Evolutionary conservation across 169 alveolate genomes (phyloP), one percentile per base, ranked within the genome.

Genomic region (Plasmodium gonderi): DNA sequence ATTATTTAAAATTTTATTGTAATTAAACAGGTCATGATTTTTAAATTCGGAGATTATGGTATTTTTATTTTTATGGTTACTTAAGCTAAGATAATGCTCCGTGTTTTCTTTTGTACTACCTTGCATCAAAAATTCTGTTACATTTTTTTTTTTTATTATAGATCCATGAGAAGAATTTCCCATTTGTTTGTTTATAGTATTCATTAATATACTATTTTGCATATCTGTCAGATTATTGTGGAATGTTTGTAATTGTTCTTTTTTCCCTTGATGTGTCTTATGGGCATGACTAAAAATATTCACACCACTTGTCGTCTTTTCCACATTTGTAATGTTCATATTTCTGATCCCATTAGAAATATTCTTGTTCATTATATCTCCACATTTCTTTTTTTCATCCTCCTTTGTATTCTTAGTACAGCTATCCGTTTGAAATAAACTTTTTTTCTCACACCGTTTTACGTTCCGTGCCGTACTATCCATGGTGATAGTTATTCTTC

Each of bases 181-280:
- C 67, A 85, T 75, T 74, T 85, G 33, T 20, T 72, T 85, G 33
- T 77, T 85, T 17, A 85, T 85, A 7, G 85, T 85, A 17, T 85
- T 64, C 77, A 51, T 72, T 31, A 85, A 20, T 6, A 85, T 85
- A n/a, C 79, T 72, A 45, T 85, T 85, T 85, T 85, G 92, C 92
- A 85, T 85, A 51, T 85, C 85, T 31, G 92, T 85, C 23, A 85
- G 79, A 17, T 74, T 85, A 20, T 85, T 77, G 17, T 85, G 92
- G 33, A 85, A 33, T 20, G 83, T 54, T 26, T 85, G 78, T 7
- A 74, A 33, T 1, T 85, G 87, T 49, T 74, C 87, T 31, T 74
- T 54, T 74, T 74, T 75, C 17, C 45, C 79, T 12, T 23, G 38
- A 38, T 11, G 23, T 12, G 17, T 74, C 33, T 29, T 9, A 38